Evolutionary conservation across 768 basidiomycete genomes (phyloP), one percentile per base, ranked within the genome.

Genomic region (Lanmaoa pseudosensibilis): DNA sequence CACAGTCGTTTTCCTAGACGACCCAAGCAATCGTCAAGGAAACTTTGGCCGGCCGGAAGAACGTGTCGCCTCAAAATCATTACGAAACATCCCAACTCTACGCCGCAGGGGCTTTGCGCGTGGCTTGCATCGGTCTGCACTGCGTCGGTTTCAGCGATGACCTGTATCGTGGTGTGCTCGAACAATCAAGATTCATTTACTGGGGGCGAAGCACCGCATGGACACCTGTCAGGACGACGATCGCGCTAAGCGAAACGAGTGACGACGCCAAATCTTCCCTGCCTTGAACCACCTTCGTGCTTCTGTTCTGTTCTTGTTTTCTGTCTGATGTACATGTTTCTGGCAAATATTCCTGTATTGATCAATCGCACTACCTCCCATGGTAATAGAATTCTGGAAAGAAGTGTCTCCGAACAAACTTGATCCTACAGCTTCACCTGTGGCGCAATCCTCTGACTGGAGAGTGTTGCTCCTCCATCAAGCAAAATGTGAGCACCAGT

Each of bases 21-120:
- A 80, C 78, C 3, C 82, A 85, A 52, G 77, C 81, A 0, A 75
- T 92, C 50, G 76, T 91, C 59, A 89, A 82, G 70, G 89, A 90
- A 55, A 92, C 90, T 0, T 75, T 91, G 36, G 71, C 80, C 2
- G 83, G 77, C 7, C 82, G 90, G 45, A 90, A 88, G 70, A 90
- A 88, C 66, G 82, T 81, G 19, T 88, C 88, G 2, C 88, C 90
- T 18, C 88, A 90, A 68, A 90, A 87, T 63, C 71, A 84, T 27
- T 90, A 90, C 73, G 90, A 92, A 68, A 83, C 82, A 0, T 74
- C 77, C 1, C 89, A 92, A 66, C 79, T 91, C 33, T 92, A 90
- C 65, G 76, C 80, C 5, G 85, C 77, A 1, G 89, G 90, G 2
- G 89, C 88, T 25, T 78, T 92, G 46, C 85, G 82, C 58, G 81